Evolutionary conservation across 2,329 filamentous ascomycete species (phyloP).

Genomic region (Botrytis galanthina): DNA sequence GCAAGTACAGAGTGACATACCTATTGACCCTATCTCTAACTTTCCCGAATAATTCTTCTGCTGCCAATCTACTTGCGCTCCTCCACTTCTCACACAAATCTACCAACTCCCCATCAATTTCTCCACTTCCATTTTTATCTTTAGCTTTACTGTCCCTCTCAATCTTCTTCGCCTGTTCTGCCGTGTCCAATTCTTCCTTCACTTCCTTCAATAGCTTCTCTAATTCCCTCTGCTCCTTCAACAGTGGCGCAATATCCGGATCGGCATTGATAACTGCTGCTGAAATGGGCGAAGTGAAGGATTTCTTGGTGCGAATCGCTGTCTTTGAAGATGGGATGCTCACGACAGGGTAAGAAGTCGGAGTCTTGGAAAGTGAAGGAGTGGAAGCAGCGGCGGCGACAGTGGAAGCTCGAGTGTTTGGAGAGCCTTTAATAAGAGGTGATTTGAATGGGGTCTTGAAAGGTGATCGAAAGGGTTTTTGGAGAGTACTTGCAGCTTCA

Average conservation of each 20-base stretch:
- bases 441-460: constrained; percentile 48
- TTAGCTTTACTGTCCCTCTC: constrained; percentile 38
- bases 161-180: constrained; percentile 53
- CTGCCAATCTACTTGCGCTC: constrained; percentile 56
- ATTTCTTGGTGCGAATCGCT: constrained; percentile 26
- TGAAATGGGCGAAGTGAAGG: constrained; percentile 37
- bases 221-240: constrained; percentile 38
- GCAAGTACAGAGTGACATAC: constrained; percentile 24
- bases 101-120: constrained; percentile 56
- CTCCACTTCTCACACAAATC: constrained; percentile 60
- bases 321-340: constrained; percentile 18
- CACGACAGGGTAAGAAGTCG: constrained; percentile 9
- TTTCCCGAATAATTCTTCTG: constrained; percentile 63
- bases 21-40: constrained; percentile 59
- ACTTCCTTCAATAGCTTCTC: constrained; percentile 35
- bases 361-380: constrained; percentile 12
- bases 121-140: constrained; percentile 44
- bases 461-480: constrained; percentile 71
- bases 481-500: constrained; percentile 57
- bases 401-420: constrained; percentile 24
- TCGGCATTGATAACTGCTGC: constrained; percentile 36
- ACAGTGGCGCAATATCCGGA: constrained; percentile 36
- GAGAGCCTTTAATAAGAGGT: constrained; percentile 24
- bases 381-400: constrained; percentile 12
- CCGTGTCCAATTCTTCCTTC: constrained; percentile 47